Base-by-base conservation (phyloP, 768 basidiomycete species). In the Podaxis sp. region DNA sequence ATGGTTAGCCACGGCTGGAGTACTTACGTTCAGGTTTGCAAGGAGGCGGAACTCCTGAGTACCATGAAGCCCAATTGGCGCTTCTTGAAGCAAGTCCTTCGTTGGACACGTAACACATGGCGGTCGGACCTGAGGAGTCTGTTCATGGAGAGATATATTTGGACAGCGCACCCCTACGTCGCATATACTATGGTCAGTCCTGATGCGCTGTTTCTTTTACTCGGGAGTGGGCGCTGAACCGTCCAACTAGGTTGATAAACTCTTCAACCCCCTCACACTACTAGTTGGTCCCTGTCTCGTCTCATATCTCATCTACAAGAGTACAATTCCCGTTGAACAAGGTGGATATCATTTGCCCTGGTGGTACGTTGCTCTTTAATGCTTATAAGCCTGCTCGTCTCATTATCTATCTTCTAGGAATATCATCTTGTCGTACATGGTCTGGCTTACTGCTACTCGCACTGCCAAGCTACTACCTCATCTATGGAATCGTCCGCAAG, bases 1-100 rank as follows among this genome's bases (percentile, higher is more conserved):
- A 95, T 96, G 92, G 95, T 96, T 64, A 88, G 87, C 70, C 94
- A 96, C 69, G 93, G 94, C 15, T 96, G 95, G 95, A 89, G 82
- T 73, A 96, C 93, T n/a, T 95, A 93, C 72, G 92, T 96, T 36
- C 93, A 94, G 72, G 86, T 84, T 72, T 94, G 90, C 79, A 86
- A 84, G 72, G 90, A 93, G 76, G 89, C 87, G 13, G 94, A 96
- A 76, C 78, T 96, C 13, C 77, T 95, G 64, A 90, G 88, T 72
- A 96, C 94, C 57, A 98, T 96, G 95, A 96, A 96, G 76, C 93
- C 93, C 28, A 93, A 96, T 76, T 96, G 94, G 95, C 83, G 92
- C 57, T 96, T 96, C 79, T 77, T 96, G 75, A 95, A 95, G 77
- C 95, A 96, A 73, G 95, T 96, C 12, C 76, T 96, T 58, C 79